These are phyloP conservation scores for Condylostoma magnum DNA, from an alignment of 169 alveolate species.

Conservation along the genomic window DNA sequence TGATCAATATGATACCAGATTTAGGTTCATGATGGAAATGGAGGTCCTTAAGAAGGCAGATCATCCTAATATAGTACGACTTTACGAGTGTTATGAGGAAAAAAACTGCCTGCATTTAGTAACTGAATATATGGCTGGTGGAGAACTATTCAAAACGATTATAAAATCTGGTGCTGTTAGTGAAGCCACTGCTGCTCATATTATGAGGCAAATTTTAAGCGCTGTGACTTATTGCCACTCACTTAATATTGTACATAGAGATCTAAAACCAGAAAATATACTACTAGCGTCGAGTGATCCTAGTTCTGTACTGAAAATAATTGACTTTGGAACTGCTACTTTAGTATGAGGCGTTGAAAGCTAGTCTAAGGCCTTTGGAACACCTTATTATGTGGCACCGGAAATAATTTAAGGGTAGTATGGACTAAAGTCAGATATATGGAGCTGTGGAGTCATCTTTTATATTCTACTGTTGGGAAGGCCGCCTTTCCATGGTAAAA, in stretches of 20 bases:
- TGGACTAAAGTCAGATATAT: slow-evolving; percentile 85
- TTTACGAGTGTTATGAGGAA: slow-evolving; percentile 7
- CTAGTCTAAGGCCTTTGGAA: too few species aligned
- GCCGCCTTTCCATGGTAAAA: slow-evolving; percentile 89
- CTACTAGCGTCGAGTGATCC: slow-evolving; percentile 31
- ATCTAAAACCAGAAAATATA: slow-evolving; percentile 77
- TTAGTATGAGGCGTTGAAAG: too few species aligned
- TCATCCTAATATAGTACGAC: slow-evolving; percentile 19
- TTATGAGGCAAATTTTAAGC: slow-evolving; percentile 38
- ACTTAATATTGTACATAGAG: slow-evolving; percentile 72
- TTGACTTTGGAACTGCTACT: too few species aligned
- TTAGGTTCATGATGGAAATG: too few species aligned
- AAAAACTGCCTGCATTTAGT: slow-evolving; percentile 29
- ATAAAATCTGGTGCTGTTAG: slow-evolving; percentile 16
- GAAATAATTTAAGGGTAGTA: slow-evolving; percentile 73
- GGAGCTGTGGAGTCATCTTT: slow-evolving; percentile 88
- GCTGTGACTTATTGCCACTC: slow-evolving; percentile 66
- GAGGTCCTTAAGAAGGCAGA: too few species aligned
- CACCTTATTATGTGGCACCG: slow-evolving; percentile 87
- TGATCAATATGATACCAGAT: too few species aligned
- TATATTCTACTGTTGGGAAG: slow-evolving; percentile 86
- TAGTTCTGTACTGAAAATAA: slow-evolving; percentile 26
- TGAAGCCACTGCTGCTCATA: slow-evolving; percentile 50
- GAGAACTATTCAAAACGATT: slow-evolving; percentile 52
- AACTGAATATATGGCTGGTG: slow-evolving; percentile 67